These are phyloP conservation scores for Tetrapisispora iriomotensis DNA, from an alignment of 805 yeast species.

Conservation along the genomic window DNA sequence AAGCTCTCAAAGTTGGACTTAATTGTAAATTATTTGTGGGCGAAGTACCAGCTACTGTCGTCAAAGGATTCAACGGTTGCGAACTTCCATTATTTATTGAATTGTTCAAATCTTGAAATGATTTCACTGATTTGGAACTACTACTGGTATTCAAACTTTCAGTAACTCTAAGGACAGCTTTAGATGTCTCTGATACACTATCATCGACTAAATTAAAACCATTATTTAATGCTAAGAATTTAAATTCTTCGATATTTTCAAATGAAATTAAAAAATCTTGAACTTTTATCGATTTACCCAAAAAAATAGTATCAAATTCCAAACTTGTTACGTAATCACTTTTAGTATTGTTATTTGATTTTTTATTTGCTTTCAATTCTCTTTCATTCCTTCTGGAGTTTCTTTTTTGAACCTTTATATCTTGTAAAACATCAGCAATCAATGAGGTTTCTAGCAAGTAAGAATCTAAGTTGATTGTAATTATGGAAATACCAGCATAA, in stretches of 20 bases:
- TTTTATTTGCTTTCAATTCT: background rate
- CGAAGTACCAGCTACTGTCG: background rate
- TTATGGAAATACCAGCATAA: constrained; percentile 38
- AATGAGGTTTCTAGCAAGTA: constrained; percentile 40
- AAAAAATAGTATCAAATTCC: constrained; percentile 32
- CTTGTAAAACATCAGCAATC: constrained; percentile 32
- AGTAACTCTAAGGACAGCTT: constrained; percentile 13
- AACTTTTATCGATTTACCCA: constrained; percentile 28
- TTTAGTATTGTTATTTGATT: background rate
- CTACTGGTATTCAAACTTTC: constrained; percentile 3
- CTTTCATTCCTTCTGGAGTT: background rate
- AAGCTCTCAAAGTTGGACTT: background rate
- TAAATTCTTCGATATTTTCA: constrained; percentile 36
- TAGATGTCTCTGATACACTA: constrained; percentile 19
- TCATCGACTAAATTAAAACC: constrained; percentile 24
- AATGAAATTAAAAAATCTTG: constrained; percentile 33
- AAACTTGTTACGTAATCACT: constrained; percentile 7
- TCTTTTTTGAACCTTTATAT: constrained; percentile 5
- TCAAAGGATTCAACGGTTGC: background rate
- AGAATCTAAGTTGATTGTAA: constrained; percentile 39
- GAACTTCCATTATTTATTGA: background rate
- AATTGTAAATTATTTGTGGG: background rate
- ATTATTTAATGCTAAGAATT: constrained; percentile 30
- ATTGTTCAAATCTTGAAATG: constrained; percentile 14
- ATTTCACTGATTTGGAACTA: constrained; percentile 12